phyloP scores from a whole-genome alignment of 345 rosid genomes.

The Moricandia arvensis region DNA sequence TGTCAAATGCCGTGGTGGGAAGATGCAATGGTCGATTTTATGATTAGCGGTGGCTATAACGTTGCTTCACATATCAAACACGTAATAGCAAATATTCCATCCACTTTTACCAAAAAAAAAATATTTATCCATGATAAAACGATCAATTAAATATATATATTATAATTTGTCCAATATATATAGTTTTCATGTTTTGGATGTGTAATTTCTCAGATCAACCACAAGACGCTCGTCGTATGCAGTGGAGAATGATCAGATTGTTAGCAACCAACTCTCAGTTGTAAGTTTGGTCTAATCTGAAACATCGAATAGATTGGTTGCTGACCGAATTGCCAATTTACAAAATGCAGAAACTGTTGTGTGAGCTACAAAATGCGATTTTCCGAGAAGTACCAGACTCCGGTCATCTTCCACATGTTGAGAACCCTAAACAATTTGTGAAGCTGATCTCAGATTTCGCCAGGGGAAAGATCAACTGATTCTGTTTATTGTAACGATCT shows the following conservation, averaged over 20 bases:
- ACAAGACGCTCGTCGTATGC: slow-evolving; percentile 60
- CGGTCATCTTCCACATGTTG: slow-evolving; percentile 82
- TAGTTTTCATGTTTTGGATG: slow-evolving; percentile 8
- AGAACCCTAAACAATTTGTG: slow-evolving; percentile 55
- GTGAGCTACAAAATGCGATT: slow-evolving; percentile 55
- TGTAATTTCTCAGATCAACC: slow-evolving; percentile 50
- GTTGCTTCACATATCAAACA: slow-evolving; percentile 61
- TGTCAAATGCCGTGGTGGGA: slow-evolving; percentile 92
- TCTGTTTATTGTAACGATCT: background rate
- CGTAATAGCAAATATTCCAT: slow-evolving; percentile 32
- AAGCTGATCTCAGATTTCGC: slow-evolving; percentile 55
- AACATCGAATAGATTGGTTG: background rate
- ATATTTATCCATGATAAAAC: background rate
- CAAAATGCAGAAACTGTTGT: slow-evolving; percentile 55
- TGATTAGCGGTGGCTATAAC: slow-evolving; percentile 78
- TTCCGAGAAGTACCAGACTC: slow-evolving; percentile 51
- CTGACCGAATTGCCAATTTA: background rate
- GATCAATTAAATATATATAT: background rate
- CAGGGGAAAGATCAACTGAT: slow-evolving; percentile 12
- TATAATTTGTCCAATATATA: background rate
- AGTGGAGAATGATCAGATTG: slow-evolving; percentile 77
- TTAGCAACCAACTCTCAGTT: slow-evolving; percentile 55
- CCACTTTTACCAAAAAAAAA: too few relatives aligned
- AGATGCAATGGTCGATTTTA: slow-evolving; percentile 70
- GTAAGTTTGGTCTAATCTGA: slow-evolving; percentile 41